phyloP scores from a whole-genome alignment of 345 rosid species.

The Turritis glabra region DNA sequence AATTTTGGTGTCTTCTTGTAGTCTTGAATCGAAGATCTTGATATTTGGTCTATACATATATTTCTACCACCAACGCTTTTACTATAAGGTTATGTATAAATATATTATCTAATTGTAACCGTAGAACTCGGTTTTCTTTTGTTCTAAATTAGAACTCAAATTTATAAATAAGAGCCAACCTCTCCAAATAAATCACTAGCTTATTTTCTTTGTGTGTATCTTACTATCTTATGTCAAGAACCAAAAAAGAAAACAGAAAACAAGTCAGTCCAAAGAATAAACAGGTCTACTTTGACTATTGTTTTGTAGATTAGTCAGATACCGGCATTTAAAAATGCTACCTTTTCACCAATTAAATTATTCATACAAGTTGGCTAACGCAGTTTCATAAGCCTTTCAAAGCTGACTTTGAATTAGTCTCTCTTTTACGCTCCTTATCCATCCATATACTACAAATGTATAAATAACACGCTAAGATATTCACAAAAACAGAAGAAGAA shows the following conservation, averaged over 20 bases:
- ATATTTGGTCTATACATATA: not conserved
- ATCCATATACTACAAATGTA: not conserved
- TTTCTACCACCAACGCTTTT: too few relatives aligned
- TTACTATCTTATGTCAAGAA: not conserved
- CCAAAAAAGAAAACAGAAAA: not conserved
- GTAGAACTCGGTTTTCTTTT: not conserved
- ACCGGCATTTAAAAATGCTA: conserved; percentile 11
- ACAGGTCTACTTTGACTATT: conserved; percentile 17
- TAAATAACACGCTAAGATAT: conserved; percentile 15
- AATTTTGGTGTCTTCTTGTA: too few relatives aligned
- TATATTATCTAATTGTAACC: too few relatives aligned
- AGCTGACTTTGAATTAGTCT: conserved; percentile 36
- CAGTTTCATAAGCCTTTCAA: conserved; percentile 25
- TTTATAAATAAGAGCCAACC: not conserved
- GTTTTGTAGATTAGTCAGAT: not conserved
- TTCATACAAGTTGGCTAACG: conserved; percentile 29
- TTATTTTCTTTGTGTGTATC: not conserved
- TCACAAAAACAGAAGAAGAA: conserved; percentile 12
- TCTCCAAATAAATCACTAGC: not conserved
- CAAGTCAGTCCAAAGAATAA: not conserved
- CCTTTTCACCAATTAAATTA: conserved; percentile 7
- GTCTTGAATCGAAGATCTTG: not conserved
- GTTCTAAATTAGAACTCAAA: not conserved
- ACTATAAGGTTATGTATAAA: too few relatives aligned
- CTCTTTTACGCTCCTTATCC: conserved; percentile 9